phyloP scores from a whole-genome alignment of 2,329 filamentous ascomycete genomes.

The Ploettnerulaceae sp. region DNA sequence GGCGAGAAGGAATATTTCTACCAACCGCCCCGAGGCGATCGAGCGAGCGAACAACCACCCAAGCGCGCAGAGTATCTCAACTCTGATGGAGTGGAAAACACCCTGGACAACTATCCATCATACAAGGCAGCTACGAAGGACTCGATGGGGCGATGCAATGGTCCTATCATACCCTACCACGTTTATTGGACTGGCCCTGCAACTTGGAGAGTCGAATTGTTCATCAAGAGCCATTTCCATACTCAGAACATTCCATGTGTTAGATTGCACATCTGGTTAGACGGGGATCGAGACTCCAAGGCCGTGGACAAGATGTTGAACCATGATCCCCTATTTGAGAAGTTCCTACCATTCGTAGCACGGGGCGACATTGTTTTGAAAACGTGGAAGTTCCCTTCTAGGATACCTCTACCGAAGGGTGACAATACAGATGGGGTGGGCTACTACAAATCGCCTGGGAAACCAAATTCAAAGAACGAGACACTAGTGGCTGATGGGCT shows the following conservation, averaged over 20 bases:
- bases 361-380: slow-evolving; percentile 48
- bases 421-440: slow-evolving; percentile 45
- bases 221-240: slow-evolving; percentile 52
- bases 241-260: slow-evolving; percentile 53
- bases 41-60: slow-evolving; percentile 33
- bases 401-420: slow-evolving; percentile 46
- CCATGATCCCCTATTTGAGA: slow-evolving; percentile 46
- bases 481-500: slow-evolving; percentile 46
- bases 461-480: slow-evolving; percentile 35
- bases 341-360: slow-evolving; percentile 49
- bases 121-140: slow-evolving; percentile 38
- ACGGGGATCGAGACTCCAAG: slow-evolving; percentile 46
- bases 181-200: slow-evolving; percentile 53
- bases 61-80: slow-evolving; percentile 32
- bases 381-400: slow-evolving; percentile 48
- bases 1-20: slow-evolving; percentile 46
- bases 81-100: slow-evolving; percentile 34
- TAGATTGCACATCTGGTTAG: slow-evolving; percentile 49
- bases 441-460: slow-evolving; percentile 44
- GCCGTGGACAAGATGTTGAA: slow-evolving; percentile 48
- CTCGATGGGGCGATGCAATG: slow-evolving; percentile 45
- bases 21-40: slow-evolving; percentile 36
- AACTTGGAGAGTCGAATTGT: slow-evolving; percentile 52
- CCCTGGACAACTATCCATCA: slow-evolving; percentile 31
- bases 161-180: slow-evolving; percentile 52